Base-by-base conservation (phyloP, 2,329 filamentous ascomycete species). In the Pseudonectria buxi region DNA sequence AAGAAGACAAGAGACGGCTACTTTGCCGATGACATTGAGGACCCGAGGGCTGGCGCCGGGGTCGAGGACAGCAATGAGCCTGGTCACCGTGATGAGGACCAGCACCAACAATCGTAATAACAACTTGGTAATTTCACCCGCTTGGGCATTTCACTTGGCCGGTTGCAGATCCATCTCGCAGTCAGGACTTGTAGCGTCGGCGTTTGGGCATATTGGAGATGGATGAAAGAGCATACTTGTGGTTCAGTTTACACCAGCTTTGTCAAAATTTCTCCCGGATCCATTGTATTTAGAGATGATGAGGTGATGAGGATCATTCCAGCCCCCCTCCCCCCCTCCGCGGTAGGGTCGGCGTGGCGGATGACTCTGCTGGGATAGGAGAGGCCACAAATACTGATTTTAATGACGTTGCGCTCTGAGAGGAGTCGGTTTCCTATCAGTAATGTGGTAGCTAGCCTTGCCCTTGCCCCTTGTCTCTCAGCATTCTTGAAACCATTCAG, bases 1-100 rank as follows among this genome's bases (percentile, higher is more conserved):
- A 60, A 62, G 41, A 59, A 50, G 39, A 47, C 45, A 30, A 49
- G 45, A 22, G 50, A 53, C 29, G 39, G 43, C 36, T 45, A 45
- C 31, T 41, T 44, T 25, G 29, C 42, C 25, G 37, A 35, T 41
- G 46, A 49, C 28, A 39, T 50, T 27, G 47, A 52, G 30, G 45
- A 51, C 33, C 22, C 24, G 32, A 39, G 42, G 35, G 39, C 33
- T 35, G 32, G 28, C 15, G 27, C 29, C 32, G 35, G 34, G 33
- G 28, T 30, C 15, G 28, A 37, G 22, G 27, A 37, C 29, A 35
- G 27, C 35, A 30, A 24, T 18, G 24, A 40, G 15, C 31, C 29
- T 10, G 31, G 32, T 29, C 29, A 10, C 22, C 12, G 14, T 14
- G 28, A 26, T n/a, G 18, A 25, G 24, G n/a, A 14, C 13, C 30